Conservation (phyloP, 2,329 filamentous ascomycete genomes). For the Exophiala aquamarina region DNA sequence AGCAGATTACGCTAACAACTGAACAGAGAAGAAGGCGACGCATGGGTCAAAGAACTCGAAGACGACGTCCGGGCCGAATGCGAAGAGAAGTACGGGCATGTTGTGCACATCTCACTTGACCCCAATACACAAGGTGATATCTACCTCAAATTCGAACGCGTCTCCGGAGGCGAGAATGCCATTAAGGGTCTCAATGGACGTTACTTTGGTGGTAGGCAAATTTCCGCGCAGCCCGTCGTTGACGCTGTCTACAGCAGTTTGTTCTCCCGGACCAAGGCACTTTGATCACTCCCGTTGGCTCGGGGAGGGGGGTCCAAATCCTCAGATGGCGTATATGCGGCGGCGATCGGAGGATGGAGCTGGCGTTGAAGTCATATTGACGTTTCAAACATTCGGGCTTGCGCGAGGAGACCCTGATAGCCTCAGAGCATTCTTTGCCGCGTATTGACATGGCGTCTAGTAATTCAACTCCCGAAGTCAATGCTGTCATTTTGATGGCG, state of each 20-base stretch:
- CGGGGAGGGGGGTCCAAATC: too few relatives aligned
- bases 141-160: conserved; percentile 96
- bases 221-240: conserved; percentile 92
- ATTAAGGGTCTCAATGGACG: conserved; percentile 97
- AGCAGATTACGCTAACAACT: conserved; percentile 34
- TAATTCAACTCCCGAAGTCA: too few relatives aligned
- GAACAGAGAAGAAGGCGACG: conserved; percentile 75
- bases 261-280: conserved; percentile 71
- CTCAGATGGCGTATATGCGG: too few relatives aligned
- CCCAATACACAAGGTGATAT: conserved; percentile 93
- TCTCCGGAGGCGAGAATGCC: conserved; percentile 92
- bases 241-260: conserved; percentile 98
- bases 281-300: too few relatives aligned
- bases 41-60: conserved; percentile 91
- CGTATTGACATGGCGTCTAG: too few relatives aligned
- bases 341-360: too few relatives aligned
- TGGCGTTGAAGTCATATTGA: background rate
- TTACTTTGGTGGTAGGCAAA: conserved; percentile 89
- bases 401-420: too few relatives aligned
- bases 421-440: too few relatives aligned
- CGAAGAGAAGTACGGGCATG: conserved; percentile 91
- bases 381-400: too few relatives aligned
- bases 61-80: conserved; percentile 91
- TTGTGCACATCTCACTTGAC: conserved; percentile 95
- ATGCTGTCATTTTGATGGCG: too few relatives aligned